Conservation (phyloP, 1,139 yeast genomes). For the Saccharomyces pastorianus region DNA sequence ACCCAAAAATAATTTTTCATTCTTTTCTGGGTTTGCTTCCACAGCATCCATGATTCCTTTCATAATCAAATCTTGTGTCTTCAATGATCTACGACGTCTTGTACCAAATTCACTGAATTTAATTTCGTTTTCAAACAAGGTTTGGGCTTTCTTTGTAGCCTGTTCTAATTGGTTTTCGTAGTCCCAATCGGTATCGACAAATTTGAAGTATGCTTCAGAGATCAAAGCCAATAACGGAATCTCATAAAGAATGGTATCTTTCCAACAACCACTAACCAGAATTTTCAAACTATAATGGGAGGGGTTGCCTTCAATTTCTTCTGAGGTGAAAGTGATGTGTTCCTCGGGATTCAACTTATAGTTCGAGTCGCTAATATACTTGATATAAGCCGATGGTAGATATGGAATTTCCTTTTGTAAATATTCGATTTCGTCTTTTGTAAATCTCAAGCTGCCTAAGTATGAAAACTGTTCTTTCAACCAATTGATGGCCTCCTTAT, state of each 20-base stretch:
- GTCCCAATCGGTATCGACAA: conserved; percentile 86
- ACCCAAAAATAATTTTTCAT: conserved; percentile 46
- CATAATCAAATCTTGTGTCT: conserved; percentile 68
- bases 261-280: conserved; percentile 69
- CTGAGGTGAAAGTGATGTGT: conserved; percentile 40
- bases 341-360: conserved; percentile 54
- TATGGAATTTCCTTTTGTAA: conserved; percentile 50
- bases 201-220: conserved; percentile 85
- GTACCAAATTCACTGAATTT: conserved; percentile 91
- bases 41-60: conserved; percentile 52
- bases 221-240: conserved; percentile 79
- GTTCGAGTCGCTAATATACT: conserved; percentile 38
- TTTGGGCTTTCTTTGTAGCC: conserved; percentile 51
- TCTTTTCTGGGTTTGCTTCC: conserved; percentile 27
- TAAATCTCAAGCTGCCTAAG: conserved; percentile 45
- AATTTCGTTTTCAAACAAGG: conserved; percentile 50
- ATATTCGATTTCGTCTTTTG: conserved; percentile 58
- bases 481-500: conserved; percentile 64
- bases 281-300: conserved; percentile 43
- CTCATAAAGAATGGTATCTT: conserved; percentile 77
- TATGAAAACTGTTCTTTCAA: conserved; percentile 46
- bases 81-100: conserved; percentile 75
- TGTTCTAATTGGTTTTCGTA: conserved; percentile 62
- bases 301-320: conserved; percentile 31
- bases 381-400: conserved; percentile 57